Percentiles rank a stretch among this genome's conserved stretches.
These are phyloP conservation scores for Rhytidiadelphus loreus DNA, from an alignment of 225 moss, liverwort and hornwort genomes.

Conservation along the genomic window DNA sequence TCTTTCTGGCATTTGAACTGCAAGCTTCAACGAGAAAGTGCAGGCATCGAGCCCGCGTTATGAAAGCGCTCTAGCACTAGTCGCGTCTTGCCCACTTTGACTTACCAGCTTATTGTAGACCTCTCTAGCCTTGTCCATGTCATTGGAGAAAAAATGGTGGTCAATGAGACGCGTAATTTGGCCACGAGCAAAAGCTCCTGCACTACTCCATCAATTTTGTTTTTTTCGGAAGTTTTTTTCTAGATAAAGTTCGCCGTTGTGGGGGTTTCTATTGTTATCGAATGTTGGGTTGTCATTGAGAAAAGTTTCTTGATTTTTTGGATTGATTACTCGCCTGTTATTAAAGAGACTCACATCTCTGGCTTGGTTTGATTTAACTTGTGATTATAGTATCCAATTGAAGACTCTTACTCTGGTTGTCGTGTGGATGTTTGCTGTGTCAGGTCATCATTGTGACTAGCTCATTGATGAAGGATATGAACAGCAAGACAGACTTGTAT, in stretches of 20 bases:
- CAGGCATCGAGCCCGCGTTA: background rate
- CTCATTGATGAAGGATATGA: constrained; percentile 97
- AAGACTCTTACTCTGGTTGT: background rate
- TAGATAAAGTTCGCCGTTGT: background rate
- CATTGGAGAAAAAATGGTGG: background rate
- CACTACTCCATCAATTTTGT: background rate
- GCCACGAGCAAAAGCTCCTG: background rate
- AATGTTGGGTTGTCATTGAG: background rate
- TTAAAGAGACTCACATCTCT: background rate
- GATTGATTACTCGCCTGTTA: background rate
- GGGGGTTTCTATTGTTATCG: background rate
- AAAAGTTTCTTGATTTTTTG: background rate
- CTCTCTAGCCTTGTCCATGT: background rate
- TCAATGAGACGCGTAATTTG: background rate
- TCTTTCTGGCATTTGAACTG: background rate
- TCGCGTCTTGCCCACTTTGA: background rate
- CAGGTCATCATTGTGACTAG: constrained; percentile 95
- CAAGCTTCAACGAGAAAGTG: background rate
- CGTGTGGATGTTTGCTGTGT: background rate
- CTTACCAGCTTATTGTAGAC: background rate
- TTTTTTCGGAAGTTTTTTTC: background rate
- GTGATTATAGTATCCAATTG: background rate
- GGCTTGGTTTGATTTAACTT: background rate
- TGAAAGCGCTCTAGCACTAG: background rate
- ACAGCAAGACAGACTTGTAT: constrained; percentile 83